Evolutionary conservation across 1,284 basidiomycete species (phyloP), one percentile per base, ranked within the genome.

Genomic region (Chiua sp.): DNA sequence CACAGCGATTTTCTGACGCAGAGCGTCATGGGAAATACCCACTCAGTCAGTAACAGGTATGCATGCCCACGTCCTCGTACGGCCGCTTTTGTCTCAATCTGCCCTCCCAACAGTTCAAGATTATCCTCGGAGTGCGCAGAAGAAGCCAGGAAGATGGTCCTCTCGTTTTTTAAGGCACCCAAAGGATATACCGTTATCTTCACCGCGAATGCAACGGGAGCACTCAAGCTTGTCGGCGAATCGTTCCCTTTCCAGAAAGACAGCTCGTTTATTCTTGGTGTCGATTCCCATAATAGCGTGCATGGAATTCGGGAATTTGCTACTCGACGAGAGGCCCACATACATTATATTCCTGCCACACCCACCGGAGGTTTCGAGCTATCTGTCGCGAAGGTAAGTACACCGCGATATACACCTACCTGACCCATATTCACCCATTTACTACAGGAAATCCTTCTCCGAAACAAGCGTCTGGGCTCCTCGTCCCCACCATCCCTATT

Each of bases 211-310:
- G 89, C 92, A 10, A 90, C 89, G 4, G 89, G 81, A 11, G 90
- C 90, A 0, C 79, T 94, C 63, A 93, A 93, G 69, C 82, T 94
- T 54, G 82, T 94, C 39, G 93, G 90, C 44, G 92, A 94, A 72
- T 81, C 90, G 0, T 94, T 87, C 69, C 88, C 88, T 0, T 94
- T 93, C 69, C 73, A 75, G 35, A 73, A 77, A 47, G 80, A 77
- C 13, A 84, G 86, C 51, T 75, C 72, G 44, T 88, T 87, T 67
- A 80, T 92, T 51, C 83, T 94, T 52, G 82, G 87, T 18, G 80
- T 81, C 15, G 91, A 94, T 72, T 87, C 90, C 15, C 92, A 94
- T 72, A 94, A 94, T 68, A 93, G 91, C 65, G 87, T 94, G 18
- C 89, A 94, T 65, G 93, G 93, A 11, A 88, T 94, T 55, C 82